phyloP scores from a whole-genome alignment of 2,329 filamentous ascomycete species.

The Bipolaris oryzae region DNA sequence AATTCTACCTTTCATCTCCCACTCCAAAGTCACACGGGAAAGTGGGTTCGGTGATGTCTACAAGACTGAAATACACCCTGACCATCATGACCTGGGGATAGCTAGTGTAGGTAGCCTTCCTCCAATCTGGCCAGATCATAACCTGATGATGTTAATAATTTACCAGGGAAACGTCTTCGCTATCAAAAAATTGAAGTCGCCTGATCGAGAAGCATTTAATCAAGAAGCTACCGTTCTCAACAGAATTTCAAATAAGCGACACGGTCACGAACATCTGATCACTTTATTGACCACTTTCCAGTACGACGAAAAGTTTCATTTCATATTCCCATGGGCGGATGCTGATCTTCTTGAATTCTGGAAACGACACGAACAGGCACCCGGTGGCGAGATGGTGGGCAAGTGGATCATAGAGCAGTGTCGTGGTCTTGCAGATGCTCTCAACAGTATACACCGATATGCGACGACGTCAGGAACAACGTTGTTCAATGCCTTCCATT shows the following conservation, averaged over 20 bases:
- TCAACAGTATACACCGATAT: conserved; percentile 8
- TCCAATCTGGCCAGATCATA: background rate
- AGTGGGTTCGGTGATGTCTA: background rate
- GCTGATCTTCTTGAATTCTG: conserved; percentile 8
- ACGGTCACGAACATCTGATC: background rate
- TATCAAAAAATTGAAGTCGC: background rate
- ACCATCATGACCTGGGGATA: background rate
- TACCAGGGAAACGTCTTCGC: background rate
- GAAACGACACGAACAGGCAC: background rate
- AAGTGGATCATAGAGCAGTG: conserved; percentile 9
- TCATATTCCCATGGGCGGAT: conserved; percentile 18
- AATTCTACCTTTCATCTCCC: background rate
- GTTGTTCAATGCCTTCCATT: background rate
- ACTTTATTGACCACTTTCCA: conserved; percentile 6
- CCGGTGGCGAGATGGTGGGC: background rate
- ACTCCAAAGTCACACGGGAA: background rate
- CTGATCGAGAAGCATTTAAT: background rate
- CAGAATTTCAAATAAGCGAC: background rate
- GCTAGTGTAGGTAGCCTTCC: background rate
- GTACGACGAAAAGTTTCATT: background rate
- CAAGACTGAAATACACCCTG: background rate
- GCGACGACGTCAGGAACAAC: background rate
- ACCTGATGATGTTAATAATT: background rate
- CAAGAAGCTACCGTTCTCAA: background rate
- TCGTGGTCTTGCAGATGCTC: conserved; percentile 8